phyloP scores from a whole-genome alignment of 495 filamentous ascomycete genomes.

The Thozetella sp. region DNA sequence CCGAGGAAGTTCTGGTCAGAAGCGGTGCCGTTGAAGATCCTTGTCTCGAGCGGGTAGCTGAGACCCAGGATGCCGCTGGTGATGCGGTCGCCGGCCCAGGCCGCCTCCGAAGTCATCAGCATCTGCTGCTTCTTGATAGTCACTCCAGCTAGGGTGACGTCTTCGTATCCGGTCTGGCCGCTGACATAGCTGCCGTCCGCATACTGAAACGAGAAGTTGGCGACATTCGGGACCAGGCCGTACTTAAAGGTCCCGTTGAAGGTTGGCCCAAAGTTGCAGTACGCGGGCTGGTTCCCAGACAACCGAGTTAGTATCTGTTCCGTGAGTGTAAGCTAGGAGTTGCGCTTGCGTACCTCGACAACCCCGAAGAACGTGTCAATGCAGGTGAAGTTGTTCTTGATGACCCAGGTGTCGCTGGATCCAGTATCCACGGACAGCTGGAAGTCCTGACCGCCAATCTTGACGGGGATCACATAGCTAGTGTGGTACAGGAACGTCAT shows the following conservation, averaged over 20 bases:
- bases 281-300: conserved; percentile 5
- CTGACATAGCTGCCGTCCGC: conserved; percentile 46
- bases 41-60: conserved; percentile 39
- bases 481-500: not conserved
- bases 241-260: conserved; percentile 41
- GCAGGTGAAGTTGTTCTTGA: conserved; percentile 42
- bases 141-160: conserved; percentile 43
- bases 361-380: conserved; percentile 18
- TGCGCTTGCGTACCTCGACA: conserved; percentile 6
- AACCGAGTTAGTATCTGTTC: not conserved
- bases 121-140: conserved; percentile 46
- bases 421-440: conserved; percentile 58
- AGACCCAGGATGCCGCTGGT: conserved; percentile 52
- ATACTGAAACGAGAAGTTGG: conserved; percentile 52
- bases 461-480: conserved; percentile 10
- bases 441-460: conserved; percentile 37
- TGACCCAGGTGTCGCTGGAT: conserved; percentile 59
- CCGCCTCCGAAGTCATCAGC: conserved; percentile 40
- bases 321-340: not conserved
- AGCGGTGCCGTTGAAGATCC: conserved; percentile 8
- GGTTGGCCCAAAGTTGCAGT: conserved; percentile 44
- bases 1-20: not conserved
- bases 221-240: conserved; percentile 30
- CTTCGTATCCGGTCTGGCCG: conserved; percentile 50
- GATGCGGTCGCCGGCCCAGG: conserved; percentile 39